Base-by-base conservation (phyloP, 352 stramenopile species). In the Globisporangium cylindrosporum region DNA sequence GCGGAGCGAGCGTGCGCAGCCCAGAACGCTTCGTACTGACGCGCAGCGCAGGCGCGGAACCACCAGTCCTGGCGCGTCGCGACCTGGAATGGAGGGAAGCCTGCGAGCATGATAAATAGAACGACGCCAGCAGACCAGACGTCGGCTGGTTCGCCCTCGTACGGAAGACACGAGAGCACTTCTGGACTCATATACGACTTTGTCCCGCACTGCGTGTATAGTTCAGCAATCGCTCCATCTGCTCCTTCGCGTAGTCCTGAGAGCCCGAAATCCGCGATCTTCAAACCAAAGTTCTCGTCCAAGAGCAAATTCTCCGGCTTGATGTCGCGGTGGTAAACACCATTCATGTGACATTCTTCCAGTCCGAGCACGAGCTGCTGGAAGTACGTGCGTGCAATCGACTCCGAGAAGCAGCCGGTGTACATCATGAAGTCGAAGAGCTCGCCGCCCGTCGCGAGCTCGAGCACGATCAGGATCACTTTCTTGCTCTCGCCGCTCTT, bases 221-320 rank as follows among this genome's bases (percentile, higher is more conserved):
- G 75, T 62, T 92, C 86, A n/a, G 71, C 73, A 56, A 87, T 75
- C 54, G 75, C 78, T 70, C 75, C 87, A 54, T 88, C 83, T 0
- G 83, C 66, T 55, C 81, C 81, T 72, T 92, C 82, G 38, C 78
- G 76, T 56, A 96, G 88, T 22, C 96, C 97, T 5, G 95, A 97
- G n/a, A 99, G 79, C 1, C 96, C 96, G 80, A 99, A 99, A 64
- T 99, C 96, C 5, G 92, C 95, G 27, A 99, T 90, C 70, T 98
- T 98, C 68, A 98, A 72, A 9, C 73, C 59, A 63, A 92, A 93
- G 36, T 84, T 79, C 20, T 89, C 79, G 73, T 97, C 90, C 36
- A 98, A 67, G 15, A 98, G 74, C 55, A 98, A 68, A 69, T 98
- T 98, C 69, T 98, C 94, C 4, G 93, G 94, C 76, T 98, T 98